Evolutionary conservation across 2,329 filamentous ascomycete species (phyloP).

Genomic region (Dactylellina sp.): DNA sequence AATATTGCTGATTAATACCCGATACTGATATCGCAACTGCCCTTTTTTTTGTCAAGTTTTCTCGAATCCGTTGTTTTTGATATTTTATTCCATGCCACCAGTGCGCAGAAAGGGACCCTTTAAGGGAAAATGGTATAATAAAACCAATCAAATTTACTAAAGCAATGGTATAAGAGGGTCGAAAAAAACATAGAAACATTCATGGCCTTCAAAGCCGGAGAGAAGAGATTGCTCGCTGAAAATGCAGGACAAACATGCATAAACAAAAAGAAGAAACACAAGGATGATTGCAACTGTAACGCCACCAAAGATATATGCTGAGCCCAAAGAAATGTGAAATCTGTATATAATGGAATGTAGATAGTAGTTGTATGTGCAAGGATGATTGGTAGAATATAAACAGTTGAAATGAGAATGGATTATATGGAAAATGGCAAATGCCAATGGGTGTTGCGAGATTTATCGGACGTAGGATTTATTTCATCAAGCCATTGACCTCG

Average conservation of each 20-base stretch:
- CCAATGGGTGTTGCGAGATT: background rate
- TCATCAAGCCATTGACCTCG: conserved; percentile 82
- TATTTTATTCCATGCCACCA: conserved; percentile 53
- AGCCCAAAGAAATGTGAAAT: conserved; percentile 6
- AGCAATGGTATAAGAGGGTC: conserved; percentile 7
- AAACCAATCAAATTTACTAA: conserved; percentile 11
- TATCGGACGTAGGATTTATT: conserved; percentile 64
- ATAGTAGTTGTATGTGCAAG: conserved; percentile 38
- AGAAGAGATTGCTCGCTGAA: conserved; percentile 53
- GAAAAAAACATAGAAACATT: conserved; percentile 10
- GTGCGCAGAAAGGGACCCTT: conserved; percentile 46
- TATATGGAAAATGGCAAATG: background rate
- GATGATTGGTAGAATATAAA: conserved; percentile 40
- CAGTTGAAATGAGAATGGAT: conserved; percentile 24
- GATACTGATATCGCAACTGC: conserved; percentile 26
- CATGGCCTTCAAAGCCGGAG: conserved; percentile 12
- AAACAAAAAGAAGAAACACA: conserved; percentile 23
- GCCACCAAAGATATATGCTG: conserved; percentile 47
- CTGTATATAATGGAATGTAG: conserved; percentile 10
- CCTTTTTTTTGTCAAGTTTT: conserved; percentile 38
- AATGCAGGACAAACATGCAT: conserved; percentile 44
- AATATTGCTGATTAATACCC: conserved; percentile 36
- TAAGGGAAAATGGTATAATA: conserved; percentile 24
- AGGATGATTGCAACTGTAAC: conserved; percentile 29
- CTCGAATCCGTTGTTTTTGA: conserved; percentile 23